These are phyloP conservation scores for Elaeagnus macrophylla DNA, from an alignment of 306 rosid species.

Conservation along the genomic window DNA sequence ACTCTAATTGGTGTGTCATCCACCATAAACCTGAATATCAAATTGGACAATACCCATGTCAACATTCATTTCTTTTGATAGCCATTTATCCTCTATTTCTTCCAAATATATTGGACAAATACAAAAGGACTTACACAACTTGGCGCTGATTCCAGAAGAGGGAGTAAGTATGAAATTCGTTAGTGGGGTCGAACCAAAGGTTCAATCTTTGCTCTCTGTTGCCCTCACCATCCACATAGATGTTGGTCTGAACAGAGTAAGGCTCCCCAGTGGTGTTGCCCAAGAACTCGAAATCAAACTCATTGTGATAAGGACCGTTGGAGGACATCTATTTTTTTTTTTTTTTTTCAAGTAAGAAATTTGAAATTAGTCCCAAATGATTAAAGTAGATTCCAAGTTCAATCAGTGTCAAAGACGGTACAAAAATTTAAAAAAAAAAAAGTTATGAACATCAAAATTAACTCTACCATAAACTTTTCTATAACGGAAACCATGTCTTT, in stretches of 20 bases:
- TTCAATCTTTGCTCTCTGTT: slow-evolving; percentile 86
- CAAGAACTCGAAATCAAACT: slow-evolving; percentile 87
- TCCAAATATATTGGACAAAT: background rate
- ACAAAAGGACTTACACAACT: slow-evolving; percentile 56
- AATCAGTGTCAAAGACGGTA: too few relatives aligned
- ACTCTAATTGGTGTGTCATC: slow-evolving; percentile 83
- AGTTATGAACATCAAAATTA: too few relatives aligned
- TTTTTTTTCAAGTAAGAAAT: too few relatives aligned
- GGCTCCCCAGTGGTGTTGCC: slow-evolving; percentile 93
- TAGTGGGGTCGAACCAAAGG: slow-evolving; percentile 87
- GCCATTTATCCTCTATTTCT: too few relatives aligned
- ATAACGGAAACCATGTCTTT: too few relatives aligned
- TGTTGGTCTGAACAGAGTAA: slow-evolving; percentile 72
- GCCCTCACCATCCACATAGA: slow-evolving; percentile 82
- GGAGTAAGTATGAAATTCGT: slow-evolving; percentile 69
- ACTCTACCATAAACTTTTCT: too few relatives aligned
- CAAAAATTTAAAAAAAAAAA: too few relatives aligned
- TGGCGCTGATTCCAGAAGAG: slow-evolving; percentile 89
- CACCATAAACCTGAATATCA: slow-evolving; percentile 46
- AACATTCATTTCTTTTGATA: background rate
- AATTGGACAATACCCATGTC: background rate
- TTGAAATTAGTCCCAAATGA: too few relatives aligned
- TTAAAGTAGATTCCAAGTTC: too few relatives aligned
- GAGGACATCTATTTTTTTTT: slow-evolving; percentile 92
- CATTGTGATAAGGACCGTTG: slow-evolving; percentile 75